phyloP scores from a whole-genome alignment of 495 filamentous ascomycete species.

The Poronia punctata region DNA sequence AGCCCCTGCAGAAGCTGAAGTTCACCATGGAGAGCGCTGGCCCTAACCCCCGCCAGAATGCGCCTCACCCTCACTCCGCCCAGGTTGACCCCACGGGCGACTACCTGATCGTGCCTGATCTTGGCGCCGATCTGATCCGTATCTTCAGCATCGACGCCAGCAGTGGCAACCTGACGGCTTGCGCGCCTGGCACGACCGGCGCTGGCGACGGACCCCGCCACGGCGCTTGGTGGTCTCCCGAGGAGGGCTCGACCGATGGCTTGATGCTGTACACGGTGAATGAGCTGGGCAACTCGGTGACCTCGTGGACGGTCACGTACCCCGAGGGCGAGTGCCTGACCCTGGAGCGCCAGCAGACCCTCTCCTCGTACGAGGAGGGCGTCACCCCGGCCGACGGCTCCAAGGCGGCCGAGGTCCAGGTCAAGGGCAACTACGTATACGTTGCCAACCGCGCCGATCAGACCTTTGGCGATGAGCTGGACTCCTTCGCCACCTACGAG shows the following conservation, averaged over 20 bases:
- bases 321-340: conserved; percentile 27
- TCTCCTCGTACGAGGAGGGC: conserved; percentile 30
- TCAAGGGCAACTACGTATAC: conserved; percentile 35
- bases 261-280: conserved; percentile 37
- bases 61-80: conserved; percentile 61
- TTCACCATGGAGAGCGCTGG: conserved; percentile 49
- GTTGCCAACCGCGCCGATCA: conserved; percentile 38
- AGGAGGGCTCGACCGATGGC: conserved; percentile 19
- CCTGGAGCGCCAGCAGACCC: conserved; percentile 28
- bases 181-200: conserved; percentile 26
- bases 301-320: conserved; percentile 35
- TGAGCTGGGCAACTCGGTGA: conserved; percentile 43
- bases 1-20: conserved; percentile 38
- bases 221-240: conserved; percentile 33
- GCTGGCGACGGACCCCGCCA: conserved; percentile 41
- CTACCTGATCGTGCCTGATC: conserved; percentile 61
- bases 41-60: conserved; percentile 54
- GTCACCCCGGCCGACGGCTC: conserved; percentile 27
- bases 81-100: conserved; percentile 60
- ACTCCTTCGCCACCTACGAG: conserved; percentile 34
- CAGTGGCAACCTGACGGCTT: conserved; percentile 32
- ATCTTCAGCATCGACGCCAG: conserved; percentile 48
- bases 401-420: conserved; percentile 39
- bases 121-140: conserved; percentile 63
- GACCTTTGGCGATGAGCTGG: conserved; percentile 33